Conservation (phyloP, 495 filamentous ascomycete genomes). For the Astrothelium subdiscretum region DNA sequence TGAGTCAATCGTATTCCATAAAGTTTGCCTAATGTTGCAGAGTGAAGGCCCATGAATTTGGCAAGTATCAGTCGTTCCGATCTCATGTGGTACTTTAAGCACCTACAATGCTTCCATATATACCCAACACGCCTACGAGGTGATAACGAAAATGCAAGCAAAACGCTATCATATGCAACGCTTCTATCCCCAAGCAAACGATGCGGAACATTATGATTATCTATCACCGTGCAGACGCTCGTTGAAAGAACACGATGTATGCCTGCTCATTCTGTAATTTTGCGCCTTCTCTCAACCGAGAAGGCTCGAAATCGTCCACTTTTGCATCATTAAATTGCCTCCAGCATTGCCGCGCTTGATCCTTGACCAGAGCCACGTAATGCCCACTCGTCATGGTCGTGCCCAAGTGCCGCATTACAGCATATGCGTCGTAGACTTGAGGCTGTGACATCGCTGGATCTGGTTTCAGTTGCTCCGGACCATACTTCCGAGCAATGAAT, state of each 20-base stretch:
- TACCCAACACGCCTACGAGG: not conserved
- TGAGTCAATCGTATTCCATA: too few relatives aligned
- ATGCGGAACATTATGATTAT: not conserved
- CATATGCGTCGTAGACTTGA: constrained; percentile 62
- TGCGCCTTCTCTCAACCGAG: constrained; percentile 34
- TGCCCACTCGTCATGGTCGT: constrained; percentile 53
- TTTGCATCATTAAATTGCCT: constrained; percentile 54
- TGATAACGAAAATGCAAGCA: not conserved
- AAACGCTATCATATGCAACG: constrained; percentile 1
- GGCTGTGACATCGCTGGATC: constrained; percentile 47
- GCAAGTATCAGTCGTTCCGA: too few relatives aligned
- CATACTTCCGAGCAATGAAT: constrained; percentile 11
- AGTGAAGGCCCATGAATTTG: too few relatives aligned
- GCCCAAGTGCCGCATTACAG: constrained; percentile 57
- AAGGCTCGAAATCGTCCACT: constrained; percentile 46
- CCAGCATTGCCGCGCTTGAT: constrained; percentile 51
- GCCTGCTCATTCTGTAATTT: constrained; percentile 51
- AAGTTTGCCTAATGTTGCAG: too few relatives aligned
- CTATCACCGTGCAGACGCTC: constrained; percentile 1
- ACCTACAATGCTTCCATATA: not conserved
- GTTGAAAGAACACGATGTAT: constrained; percentile 54
- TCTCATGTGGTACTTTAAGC: too few relatives aligned
- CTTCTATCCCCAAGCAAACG: not conserved
- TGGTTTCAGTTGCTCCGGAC: constrained; percentile 13
- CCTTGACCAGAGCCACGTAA: constrained; percentile 55